Evolutionary conservation across 208 protist genomes (phyloP).

Genomic region (Trypanosoma mega): DNA sequence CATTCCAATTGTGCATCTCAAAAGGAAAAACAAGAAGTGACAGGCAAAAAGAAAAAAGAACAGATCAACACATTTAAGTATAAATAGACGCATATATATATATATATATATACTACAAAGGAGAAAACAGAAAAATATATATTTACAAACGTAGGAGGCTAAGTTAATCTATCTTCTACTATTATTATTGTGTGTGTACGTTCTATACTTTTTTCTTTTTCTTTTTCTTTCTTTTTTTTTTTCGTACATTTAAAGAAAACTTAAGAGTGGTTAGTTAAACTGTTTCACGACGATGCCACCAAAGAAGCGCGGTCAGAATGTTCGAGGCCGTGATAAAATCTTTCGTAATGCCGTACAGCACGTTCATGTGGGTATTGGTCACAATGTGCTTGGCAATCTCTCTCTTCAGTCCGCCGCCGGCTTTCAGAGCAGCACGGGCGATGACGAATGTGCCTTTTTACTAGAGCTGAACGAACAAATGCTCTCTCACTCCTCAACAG

Average conservation of each 20-base stretch:
- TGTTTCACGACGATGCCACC: slow-evolving; percentile 49
- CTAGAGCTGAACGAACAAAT: slow-evolving; percentile 83
- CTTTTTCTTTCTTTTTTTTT: slow-evolving; percentile 10
- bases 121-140: not conserved
- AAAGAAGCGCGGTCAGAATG: slow-evolving; percentile 73
- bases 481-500: slow-evolving; percentile 71
- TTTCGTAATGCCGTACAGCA: slow-evolving; percentile 88
- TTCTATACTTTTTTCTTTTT: slow-evolving; percentile 4
- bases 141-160: not conserved
- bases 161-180: slow-evolving; percentile 3
- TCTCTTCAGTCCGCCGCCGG: slow-evolving; percentile 57
- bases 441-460: slow-evolving; percentile 54
- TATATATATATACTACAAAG: not conserved
- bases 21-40: not conserved
- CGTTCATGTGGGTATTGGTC: slow-evolving; percentile 85
- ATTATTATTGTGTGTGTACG: slow-evolving; percentile 5
- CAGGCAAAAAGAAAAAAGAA: not conserved
- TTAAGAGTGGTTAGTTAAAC: not conserved
- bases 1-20: too few relatives aligned
- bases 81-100: not conserved
- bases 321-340: slow-evolving; percentile 66
- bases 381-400: slow-evolving; percentile 80
- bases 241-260: too few relatives aligned
- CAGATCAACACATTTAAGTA: not conserved
- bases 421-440: not conserved